Evolutionary conservation across 345 rosid genomes (phyloP).

Genomic region (Noccaea caerulescens): DNA sequence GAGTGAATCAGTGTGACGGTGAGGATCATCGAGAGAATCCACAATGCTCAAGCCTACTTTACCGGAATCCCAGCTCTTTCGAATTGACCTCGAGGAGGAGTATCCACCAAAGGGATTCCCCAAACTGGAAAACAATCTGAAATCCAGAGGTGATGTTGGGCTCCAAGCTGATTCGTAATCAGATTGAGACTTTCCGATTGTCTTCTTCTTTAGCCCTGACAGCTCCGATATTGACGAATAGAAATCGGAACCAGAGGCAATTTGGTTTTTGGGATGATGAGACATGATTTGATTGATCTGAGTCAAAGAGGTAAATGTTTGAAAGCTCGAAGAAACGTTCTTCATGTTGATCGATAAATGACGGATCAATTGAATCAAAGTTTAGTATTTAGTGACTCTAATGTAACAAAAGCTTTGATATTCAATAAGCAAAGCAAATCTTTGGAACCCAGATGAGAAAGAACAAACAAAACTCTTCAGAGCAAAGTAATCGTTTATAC

Average conservation of each 20-base stretch:
- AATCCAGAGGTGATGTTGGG: slow-evolving; percentile 92
- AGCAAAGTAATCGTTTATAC: slow-evolving; percentile 6
- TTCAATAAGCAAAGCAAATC: slow-evolving; percentile 15
- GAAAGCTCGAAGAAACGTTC: not conserved
- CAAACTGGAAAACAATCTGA: slow-evolving; percentile 58
- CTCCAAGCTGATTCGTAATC: slow-evolving; percentile 79
- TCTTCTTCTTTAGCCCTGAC: slow-evolving; percentile 44
- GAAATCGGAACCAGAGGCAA: slow-evolving; percentile 44
- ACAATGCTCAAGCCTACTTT: slow-evolving; percentile 88
- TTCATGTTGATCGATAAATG: slow-evolving; percentile 1
- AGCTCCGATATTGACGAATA: slow-evolving; percentile 31
- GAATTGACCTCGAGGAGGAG: slow-evolving; percentile 34
- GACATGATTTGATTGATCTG: slow-evolving; percentile 52
- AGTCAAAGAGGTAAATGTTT: not conserved
- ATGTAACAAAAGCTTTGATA: slow-evolving; percentile 13
- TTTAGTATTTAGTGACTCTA: not conserved
- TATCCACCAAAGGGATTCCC: slow-evolving; percentile 52
- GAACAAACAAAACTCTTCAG: not conserved
- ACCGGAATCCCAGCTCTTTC: slow-evolving; percentile 68
- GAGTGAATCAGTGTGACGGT: slow-evolving; percentile 34
- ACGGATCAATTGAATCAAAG: slow-evolving; percentile 9
- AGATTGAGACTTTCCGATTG: slow-evolving; percentile 58
- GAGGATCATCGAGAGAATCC: slow-evolving; percentile 57
- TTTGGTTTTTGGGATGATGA: slow-evolving; percentile 54
- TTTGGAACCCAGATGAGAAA: slow-evolving; percentile 26